phyloP scores from a whole-genome alignment of 2,329 filamentous ascomycete genomes.

The Fusarium pininemorale region DNA sequence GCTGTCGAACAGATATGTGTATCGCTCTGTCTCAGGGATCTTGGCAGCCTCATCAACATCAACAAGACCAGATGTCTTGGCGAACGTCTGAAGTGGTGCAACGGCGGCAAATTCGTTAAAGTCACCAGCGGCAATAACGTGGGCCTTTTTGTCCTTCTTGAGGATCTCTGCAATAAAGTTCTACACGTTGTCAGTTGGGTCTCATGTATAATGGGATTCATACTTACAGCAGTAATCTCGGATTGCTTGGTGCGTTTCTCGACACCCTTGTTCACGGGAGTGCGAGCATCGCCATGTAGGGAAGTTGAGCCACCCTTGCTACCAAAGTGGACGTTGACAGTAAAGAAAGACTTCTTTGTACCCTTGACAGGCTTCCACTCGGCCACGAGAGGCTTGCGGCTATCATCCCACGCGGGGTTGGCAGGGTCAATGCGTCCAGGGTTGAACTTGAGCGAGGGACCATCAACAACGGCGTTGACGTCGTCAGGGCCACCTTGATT shows the following conservation, averaged over 20 bases:
- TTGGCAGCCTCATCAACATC: slow-evolving; percentile 70
- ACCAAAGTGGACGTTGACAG: slow-evolving; percentile 74
- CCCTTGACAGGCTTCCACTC: slow-evolving; percentile 69
- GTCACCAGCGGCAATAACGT: slow-evolving; percentile 71
- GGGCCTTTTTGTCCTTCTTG: slow-evolving; percentile 61
- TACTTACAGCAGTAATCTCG: slow-evolving; percentile 64
- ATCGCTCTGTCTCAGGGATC: slow-evolving; percentile 66
- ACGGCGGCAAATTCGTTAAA: slow-evolving; percentile 78
- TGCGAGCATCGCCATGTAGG: slow-evolving; percentile 71
- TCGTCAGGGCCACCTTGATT: slow-evolving; percentile 64
- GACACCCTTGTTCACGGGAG: slow-evolving; percentile 72
- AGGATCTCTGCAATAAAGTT: slow-evolving; percentile 68
- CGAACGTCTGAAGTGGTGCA: slow-evolving; percentile 65
- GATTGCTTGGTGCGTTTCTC: slow-evolving; percentile 65
- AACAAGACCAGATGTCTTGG: slow-evolving; percentile 60
- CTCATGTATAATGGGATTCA: background rate
- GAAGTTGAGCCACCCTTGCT: slow-evolving; percentile 73
- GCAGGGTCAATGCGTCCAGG: slow-evolving; percentile 73
- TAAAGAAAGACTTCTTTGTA: slow-evolving; percentile 67
- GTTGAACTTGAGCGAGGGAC: slow-evolving; percentile 70
- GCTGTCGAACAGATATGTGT: slow-evolving; percentile 76
- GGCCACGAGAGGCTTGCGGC: slow-evolving; percentile 74
- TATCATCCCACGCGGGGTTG: slow-evolving; percentile 67
- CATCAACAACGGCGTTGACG: slow-evolving; percentile 64
- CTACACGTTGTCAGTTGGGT: slow-evolving; percentile 37